Conservation (phyloP, 345 rosid species). For the Triadica sebifera region DNA sequence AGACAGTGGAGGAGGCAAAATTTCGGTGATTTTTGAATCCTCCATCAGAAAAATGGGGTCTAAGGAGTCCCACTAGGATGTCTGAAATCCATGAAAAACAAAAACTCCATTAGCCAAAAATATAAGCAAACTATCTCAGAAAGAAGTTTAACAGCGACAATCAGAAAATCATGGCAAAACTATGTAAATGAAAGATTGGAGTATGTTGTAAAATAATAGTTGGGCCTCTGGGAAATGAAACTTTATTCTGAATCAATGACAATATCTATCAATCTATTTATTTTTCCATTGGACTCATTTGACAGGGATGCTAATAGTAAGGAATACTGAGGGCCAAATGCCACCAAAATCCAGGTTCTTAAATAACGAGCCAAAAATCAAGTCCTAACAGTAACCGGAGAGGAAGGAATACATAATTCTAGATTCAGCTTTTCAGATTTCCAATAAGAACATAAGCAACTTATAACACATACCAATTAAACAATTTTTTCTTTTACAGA, state of each 20-base stretch:
- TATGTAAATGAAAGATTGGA: not conserved
- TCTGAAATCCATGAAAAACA: slow-evolving; percentile 26
- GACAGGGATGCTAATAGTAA: not conserved
- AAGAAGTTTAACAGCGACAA: not conserved
- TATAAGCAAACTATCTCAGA: not conserved
- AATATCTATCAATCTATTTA: not conserved
- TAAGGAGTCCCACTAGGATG: slow-evolving; percentile 14
- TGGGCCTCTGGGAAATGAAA: too few relatives aligned
- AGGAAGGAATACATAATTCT: too few relatives aligned
- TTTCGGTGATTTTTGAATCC: slow-evolving; percentile 36
- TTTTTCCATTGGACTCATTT: not conserved
- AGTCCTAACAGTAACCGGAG: not conserved
- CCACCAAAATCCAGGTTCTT: not conserved
- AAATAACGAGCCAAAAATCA: not conserved
- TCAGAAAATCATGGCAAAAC: not conserved
- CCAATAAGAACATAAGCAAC: too few relatives aligned
- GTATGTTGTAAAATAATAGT: too few relatives aligned
- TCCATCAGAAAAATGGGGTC: slow-evolving; percentile 38
- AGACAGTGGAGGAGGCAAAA: slow-evolving; percentile 29
- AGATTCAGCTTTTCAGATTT: too few relatives aligned
- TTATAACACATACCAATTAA: too few relatives aligned
- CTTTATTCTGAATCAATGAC: not conserved
- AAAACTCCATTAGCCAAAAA: not conserved
- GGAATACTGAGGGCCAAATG: too few relatives aligned
- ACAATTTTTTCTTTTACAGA: not conserved